A percentile compares a stretch with the other conserved stretches of the same genome.
These are phyloP conservation scores for Ambispora gerdemannii DNA, from an alignment of 192 early-diverging fungal species.

Conservation along the genomic window DNA sequence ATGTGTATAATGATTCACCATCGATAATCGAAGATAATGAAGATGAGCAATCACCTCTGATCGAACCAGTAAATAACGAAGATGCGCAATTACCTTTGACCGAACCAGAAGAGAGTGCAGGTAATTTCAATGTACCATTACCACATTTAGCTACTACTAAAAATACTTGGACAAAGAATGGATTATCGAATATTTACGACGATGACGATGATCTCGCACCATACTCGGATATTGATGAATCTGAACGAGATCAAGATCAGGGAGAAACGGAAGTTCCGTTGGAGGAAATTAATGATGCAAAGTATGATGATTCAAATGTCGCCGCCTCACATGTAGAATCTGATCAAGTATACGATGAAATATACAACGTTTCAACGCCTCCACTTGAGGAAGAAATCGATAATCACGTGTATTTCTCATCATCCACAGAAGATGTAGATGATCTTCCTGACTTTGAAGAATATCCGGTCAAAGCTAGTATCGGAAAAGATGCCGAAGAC, in stretches of 20 bases:
- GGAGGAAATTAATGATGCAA: too few relatives aligned
- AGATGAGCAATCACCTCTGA: too few relatives aligned
- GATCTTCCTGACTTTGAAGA: neutral
- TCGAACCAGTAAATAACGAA: too few relatives aligned
- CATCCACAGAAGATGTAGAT: neutral
- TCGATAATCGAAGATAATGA: too few relatives aligned
- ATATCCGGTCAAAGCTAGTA: too few relatives aligned
- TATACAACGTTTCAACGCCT: neutral
- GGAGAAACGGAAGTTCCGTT: too few relatives aligned
- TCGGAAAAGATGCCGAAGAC: too few relatives aligned
- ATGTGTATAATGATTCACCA: neutral
- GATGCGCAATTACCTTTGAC: too few relatives aligned
- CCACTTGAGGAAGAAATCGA: neutral
- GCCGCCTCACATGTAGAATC: too few relatives aligned
- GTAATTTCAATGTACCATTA: neutral
- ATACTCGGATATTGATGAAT: neutral
- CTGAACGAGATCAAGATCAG: neutral
- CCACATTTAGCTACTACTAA: neutral
- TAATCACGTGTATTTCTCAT: neutral
- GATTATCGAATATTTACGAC: neutral
- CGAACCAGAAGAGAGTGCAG: neutral
- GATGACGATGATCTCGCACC: neutral
- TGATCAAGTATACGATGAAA: neutral
- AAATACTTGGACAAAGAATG: neutral
- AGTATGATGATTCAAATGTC: too few relatives aligned